phyloP scores from a whole-genome alignment of 2,329 filamentous ascomycete genomes.

The Pseudopyrenochaeta lycopersici region DNA sequence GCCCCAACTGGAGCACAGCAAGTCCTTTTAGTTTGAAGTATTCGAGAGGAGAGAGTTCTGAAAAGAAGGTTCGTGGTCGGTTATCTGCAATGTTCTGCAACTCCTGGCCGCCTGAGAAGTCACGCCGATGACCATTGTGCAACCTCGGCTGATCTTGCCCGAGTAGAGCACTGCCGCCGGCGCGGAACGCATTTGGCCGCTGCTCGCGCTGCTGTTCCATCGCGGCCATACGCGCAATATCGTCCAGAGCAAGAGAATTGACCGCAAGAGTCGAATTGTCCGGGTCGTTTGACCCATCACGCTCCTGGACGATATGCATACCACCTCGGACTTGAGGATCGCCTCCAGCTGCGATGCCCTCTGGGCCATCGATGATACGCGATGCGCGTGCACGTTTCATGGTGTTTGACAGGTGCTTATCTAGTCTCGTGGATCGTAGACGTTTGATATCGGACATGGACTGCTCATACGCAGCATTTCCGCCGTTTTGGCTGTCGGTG shows the following conservation, averaged over 20 bases:
- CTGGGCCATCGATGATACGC: conserved; percentile 88
- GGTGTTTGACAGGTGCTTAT: conserved; percentile 92
- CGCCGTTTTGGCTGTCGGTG: conserved; percentile 64
- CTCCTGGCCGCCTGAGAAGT: conserved; percentile 66
- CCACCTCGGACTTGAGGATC: conserved; percentile 66
- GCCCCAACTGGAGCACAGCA: conserved; percentile 93
- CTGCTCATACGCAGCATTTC: conserved; percentile 80
- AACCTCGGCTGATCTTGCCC: conserved; percentile 72
- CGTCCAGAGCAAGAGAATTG: conserved; percentile 91
- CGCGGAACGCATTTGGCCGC: conserved; percentile 79
- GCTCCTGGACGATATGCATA: conserved; percentile 84
- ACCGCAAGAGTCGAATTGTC: conserved; percentile 87
- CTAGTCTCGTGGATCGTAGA: conserved; percentile 89
- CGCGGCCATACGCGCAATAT: conserved; percentile 94
- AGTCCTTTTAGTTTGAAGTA: conserved; percentile 98
- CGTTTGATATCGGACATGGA: conserved; percentile 95
- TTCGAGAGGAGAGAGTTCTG: conserved; percentile 91
- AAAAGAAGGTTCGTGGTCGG: conserved; percentile 84
- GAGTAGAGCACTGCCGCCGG: conserved; percentile 74
- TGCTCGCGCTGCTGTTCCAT: conserved; percentile 95
- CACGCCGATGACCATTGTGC: conserved; percentile 73
- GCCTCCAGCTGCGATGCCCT: conserved; percentile 76
- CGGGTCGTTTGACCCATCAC: conserved; percentile 72
- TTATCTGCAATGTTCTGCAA: conserved; percentile 61
- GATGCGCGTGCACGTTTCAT: conserved; percentile 91